phyloP scores from a whole-genome alignment of 257 asterid genomes.

The Salvia splendens region DNA sequence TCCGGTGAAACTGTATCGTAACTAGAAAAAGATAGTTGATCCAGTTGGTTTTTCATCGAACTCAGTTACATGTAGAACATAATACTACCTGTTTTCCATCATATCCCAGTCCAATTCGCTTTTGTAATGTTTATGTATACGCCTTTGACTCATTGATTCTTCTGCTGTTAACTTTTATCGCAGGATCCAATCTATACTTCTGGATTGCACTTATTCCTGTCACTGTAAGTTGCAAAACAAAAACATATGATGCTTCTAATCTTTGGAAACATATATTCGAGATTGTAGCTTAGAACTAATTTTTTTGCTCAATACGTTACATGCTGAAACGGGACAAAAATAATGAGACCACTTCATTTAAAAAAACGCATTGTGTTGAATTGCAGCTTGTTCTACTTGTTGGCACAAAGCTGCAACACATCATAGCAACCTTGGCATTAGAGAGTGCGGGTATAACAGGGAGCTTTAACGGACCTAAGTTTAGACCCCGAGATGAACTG shows the following conservation, averaged over 20 bases:
- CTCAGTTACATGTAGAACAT: not conserved
- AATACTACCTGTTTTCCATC: not conserved
- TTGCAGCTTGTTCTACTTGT: conserved; percentile 88
- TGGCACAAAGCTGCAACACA: conserved; percentile 91
- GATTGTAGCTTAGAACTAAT: not conserved
- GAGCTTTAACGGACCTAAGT: conserved; percentile 53
- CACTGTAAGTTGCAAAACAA: conserved; percentile 57
- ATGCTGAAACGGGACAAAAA: not conserved
- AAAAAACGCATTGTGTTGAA: conserved; percentile 17
- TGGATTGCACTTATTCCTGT: conserved; percentile 96
- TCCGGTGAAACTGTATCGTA: not conserved
- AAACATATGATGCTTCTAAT: not conserved
- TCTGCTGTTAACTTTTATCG: conserved; percentile 28
- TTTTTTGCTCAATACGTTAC: not conserved
- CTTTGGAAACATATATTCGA: not conserved
- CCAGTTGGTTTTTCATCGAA: not conserved
- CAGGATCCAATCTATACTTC: conserved; percentile 98
- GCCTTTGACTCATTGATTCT: not conserved
- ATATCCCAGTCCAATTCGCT: no score
- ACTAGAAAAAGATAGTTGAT: not conserved
- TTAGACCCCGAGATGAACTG: conserved; percentile 86
- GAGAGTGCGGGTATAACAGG: conserved; percentile 86
- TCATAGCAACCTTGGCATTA: conserved; percentile 90
- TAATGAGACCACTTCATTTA: not conserved
- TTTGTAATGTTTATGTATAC: not conserved